Evolutionary conservation across 2,329 filamentous ascomycete genomes (phyloP).

Genomic region (Fusarium tricinctum): DNA sequence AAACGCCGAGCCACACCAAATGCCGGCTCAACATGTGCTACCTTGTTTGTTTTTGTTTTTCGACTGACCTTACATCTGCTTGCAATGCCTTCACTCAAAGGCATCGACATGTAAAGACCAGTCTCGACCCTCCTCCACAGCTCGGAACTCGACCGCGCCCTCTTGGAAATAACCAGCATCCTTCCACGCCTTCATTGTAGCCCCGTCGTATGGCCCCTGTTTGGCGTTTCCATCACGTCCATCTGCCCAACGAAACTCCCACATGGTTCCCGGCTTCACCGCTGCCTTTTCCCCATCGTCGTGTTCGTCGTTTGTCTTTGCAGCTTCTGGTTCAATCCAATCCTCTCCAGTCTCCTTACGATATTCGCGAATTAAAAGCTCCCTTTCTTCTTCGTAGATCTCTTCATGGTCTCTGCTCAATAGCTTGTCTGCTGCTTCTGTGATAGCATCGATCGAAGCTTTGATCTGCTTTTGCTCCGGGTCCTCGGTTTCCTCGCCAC

Average conservation of each 20-base stretch:
- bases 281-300: constrained; percentile 28
- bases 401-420: constrained; percentile 86
- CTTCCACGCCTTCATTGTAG: constrained; percentile 92
- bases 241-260: constrained; percentile 95
- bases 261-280: constrained; percentile 58
- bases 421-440: constrained; percentile 89
- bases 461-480: constrained; percentile 78
- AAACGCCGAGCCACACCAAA: constrained; percentile 24
- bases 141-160: constrained; percentile 81
- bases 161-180: constrained; percentile 90
- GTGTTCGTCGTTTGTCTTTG: constrained; percentile 49
- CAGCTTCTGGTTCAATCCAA: constrained; percentile 72
- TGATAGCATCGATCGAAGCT: constrained; percentile 83
- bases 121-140: constrained; percentile 65
- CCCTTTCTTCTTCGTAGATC: constrained; percentile 92
- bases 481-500: constrained; percentile 64
- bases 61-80: constrained; percentile 33
- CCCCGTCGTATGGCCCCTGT: constrained; percentile 89
- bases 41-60: constrained; percentile 13
- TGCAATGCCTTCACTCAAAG: constrained; percentile 62
- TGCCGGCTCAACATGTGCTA: constrained; percentile 31
- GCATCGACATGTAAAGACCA: constrained; percentile 65
- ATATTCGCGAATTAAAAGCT: constrained; percentile 86
- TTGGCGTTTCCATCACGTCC: constrained; percentile 82
- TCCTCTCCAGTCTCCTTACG: constrained; percentile 87